Percentiles rank a stretch among this genome's conserved stretches.
Evolutionary conservation across 331 rosid genomes (phyloP).

Genomic region (Rosa hybrid): DNA sequence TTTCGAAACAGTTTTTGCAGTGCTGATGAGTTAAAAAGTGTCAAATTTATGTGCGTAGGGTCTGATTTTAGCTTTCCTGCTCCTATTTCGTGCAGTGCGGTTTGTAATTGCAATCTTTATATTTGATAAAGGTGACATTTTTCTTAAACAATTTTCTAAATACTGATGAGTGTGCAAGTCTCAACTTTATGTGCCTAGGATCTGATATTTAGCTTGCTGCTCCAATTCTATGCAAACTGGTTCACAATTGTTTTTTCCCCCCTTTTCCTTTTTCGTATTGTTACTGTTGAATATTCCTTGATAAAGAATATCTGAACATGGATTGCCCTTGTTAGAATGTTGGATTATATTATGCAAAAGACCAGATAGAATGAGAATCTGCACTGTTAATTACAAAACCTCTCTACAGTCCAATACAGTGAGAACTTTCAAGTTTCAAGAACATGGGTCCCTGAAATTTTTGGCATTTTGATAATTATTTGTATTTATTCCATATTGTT

Average conservation of each 20-base stretch:
- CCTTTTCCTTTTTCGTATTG: neutral
- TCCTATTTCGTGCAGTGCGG: slow-evolving; percentile 22
- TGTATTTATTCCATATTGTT: neutral
- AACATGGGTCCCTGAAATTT: neutral
- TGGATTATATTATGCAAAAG: neutral
- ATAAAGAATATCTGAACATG: neutral
- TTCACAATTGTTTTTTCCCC: neutral
- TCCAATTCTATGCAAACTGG: neutral
- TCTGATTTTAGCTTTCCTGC: slow-evolving; percentile 22
- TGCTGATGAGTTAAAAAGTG: slow-evolving; percentile 26
- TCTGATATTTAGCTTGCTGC: neutral
- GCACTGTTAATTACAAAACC: neutral
- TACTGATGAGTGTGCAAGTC: slow-evolving; percentile 1
- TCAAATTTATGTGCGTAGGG: slow-evolving; percentile 18
- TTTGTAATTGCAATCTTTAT: slow-evolving; percentile 22
- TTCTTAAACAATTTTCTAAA: neutral
- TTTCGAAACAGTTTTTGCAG: slow-evolving; percentile 36
- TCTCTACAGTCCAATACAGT: neutral
- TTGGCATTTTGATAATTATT: neutral
- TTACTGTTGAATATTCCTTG: neutral
- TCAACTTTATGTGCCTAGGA: neutral
- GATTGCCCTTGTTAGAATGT: neutral
- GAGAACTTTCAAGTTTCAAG: neutral
- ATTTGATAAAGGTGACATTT: slow-evolving; percentile 5
- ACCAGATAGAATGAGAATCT: slow-evolving; percentile 1